Percentiles rank a stretch among this genome's conserved stretches.
phyloP scores from a whole-genome alignment of 1,284 basidiomycete species.

The Sporisorium iseilematis-ciliati region DNA sequence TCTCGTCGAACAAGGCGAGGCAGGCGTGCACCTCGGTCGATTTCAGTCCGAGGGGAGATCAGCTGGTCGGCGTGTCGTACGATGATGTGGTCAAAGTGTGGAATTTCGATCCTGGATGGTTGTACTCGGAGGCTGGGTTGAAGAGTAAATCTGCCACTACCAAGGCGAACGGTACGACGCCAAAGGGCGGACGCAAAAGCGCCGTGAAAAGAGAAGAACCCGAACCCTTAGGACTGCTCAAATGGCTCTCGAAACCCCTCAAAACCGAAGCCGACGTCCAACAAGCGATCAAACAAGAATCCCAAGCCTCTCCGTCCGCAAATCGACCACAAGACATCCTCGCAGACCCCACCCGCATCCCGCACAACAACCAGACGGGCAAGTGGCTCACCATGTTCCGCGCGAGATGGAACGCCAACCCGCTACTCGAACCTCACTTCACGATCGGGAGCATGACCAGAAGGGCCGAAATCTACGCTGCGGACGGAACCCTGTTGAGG shows the following conservation, averaged over 20 bases:
- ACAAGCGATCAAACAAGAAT: slow-evolving; percentile 33
- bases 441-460: slow-evolving; percentile 66
- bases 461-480: slow-evolving; percentile 61
- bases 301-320: neutral
- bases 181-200: slow-evolving; percentile 9
- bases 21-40: slow-evolving; percentile 66
- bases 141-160: slow-evolving; percentile 27
- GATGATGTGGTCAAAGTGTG: slow-evolving; percentile 64
- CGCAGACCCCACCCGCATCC: slow-evolving; percentile 35
- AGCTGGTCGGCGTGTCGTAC: slow-evolving; percentile 64
- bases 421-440: slow-evolving; percentile 60
- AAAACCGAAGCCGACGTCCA: slow-evolving; percentile 31
- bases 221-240: slow-evolving; percentile 16
- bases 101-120: slow-evolving; percentile 34
- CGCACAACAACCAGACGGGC: slow-evolving; percentile 69
- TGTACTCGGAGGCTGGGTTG: slow-evolving; percentile 33
- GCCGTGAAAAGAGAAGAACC: slow-evolving; percentile 35
- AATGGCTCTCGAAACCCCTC: slow-evolving; percentile 32
- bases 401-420: slow-evolving; percentile 60
- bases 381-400: slow-evolving; percentile 69
- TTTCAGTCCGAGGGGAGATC: slow-evolving; percentile 59
- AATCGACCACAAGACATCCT: slow-evolving; percentile 50
- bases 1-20: slow-evolving; percentile 42
- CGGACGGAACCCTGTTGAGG: slow-evolving; percentile 55
- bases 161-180: slow-evolving; percentile 7